Conservation (phyloP, 73 alveolate genomes). For the Stentor coeruleus region DNA sequence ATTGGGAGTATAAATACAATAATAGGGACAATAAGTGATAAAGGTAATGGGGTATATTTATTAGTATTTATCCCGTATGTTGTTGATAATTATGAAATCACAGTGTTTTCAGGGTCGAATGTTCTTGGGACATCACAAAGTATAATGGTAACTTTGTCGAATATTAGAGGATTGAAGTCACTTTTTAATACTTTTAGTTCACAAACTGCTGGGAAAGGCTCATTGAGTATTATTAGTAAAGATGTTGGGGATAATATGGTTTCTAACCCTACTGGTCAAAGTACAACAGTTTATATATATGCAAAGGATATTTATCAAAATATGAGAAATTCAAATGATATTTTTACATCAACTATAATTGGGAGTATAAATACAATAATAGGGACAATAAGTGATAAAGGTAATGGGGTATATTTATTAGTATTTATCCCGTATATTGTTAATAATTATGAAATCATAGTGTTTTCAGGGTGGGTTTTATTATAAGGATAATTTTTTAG, state of each 20-base stretch:
- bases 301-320: neutral
- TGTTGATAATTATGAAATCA: neutral
- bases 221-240: neutral
- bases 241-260: constrained; percentile 5
- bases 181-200: neutral
- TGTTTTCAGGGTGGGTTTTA: neutral
- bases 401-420: neutral
- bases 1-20: neutral
- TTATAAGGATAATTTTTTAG: too few species aligned
- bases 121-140: neutral
- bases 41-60: neutral
- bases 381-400: neutral
- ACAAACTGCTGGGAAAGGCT: neutral
- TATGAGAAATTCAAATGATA: neutral
- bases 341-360: neutral
- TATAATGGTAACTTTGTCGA: constrained; percentile 4
- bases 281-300: neutral
- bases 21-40: neutral
- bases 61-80: neutral
- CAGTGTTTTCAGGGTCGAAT: neutral
- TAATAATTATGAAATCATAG: neutral
- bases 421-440: neutral
- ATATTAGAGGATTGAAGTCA: neutral
- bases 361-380: neutral
- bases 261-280: neutral